Conservation (phyloP, 2,329 filamentous ascomycete genomes). For the Cyanodermella asteris region DNA sequence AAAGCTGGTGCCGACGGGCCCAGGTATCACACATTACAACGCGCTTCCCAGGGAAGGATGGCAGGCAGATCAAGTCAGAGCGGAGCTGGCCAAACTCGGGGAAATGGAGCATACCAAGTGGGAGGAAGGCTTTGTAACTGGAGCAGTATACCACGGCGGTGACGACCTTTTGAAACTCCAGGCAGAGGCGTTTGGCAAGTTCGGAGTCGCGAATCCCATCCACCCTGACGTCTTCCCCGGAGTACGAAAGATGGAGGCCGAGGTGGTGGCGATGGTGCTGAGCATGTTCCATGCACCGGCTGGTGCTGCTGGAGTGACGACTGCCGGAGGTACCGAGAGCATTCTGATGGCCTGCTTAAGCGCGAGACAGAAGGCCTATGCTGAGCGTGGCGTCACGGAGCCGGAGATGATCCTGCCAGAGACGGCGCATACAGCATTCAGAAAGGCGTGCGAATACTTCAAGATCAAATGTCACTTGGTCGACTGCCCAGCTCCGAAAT, state of each 20-base stretch:
- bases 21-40: slow-evolving; percentile 50
- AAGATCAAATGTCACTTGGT: slow-evolving; percentile 88
- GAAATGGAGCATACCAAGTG: slow-evolving; percentile 85
- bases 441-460: slow-evolving; percentile 88
- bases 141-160: slow-evolving; percentile 90
- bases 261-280: slow-evolving; percentile 85
- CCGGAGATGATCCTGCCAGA: slow-evolving; percentile 96
- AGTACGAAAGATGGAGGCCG: slow-evolving; percentile 97
- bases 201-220: slow-evolving; percentile 88
- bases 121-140: slow-evolving; percentile 89
- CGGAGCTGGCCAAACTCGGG: slow-evolving; percentile 57
- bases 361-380: slow-evolving; percentile 70
- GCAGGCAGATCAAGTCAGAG: slow-evolving; percentile 53
- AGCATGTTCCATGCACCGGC: slow-evolving; percentile 72
- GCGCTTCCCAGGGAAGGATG: slow-evolving; percentile 67
- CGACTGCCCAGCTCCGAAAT: slow-evolving; percentile 59
- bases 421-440: slow-evolving; percentile 89
- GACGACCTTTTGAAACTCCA: slow-evolving; percentile 62
- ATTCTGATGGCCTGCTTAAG: slow-evolving; percentile 89
- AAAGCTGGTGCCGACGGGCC: slow-evolving; percentile 58
- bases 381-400: slow-evolving; percentile 69
- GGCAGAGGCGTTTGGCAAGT: slow-evolving; percentile 79
- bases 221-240: slow-evolving; percentile 97
- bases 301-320: slow-evolving; percentile 72
- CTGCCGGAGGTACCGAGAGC: slow-evolving; percentile 83